phyloP scores from a whole-genome alignment of 2,329 filamentous ascomycete species.

The Nemania sp. region DNA sequence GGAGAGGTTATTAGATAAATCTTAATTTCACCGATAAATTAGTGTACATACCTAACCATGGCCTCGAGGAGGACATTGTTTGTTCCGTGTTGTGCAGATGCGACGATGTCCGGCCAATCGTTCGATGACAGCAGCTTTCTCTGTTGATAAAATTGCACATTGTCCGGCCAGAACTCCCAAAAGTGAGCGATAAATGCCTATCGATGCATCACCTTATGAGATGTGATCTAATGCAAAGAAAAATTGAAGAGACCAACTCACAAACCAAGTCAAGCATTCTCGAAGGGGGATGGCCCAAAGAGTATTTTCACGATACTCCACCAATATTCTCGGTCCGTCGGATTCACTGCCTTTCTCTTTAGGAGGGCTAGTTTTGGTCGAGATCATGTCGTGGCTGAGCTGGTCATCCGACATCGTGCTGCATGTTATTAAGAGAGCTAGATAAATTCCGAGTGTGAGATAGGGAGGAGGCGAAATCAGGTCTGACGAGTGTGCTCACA shows the following conservation, averaged over 20 bases:
- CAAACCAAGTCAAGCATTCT: constrained; percentile 34
- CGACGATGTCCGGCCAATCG: constrained; percentile 30
- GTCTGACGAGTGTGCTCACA: constrained; percentile 22
- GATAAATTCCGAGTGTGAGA: no score
- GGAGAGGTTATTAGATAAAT: constrained; percentile 2
- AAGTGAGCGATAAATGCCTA: constrained; percentile 33
- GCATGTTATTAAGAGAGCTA: constrained; percentile 11
- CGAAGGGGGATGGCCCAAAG: constrained; percentile 32
- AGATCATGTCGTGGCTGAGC: not conserved
- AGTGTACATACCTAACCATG: constrained; percentile 3
- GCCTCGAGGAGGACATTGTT: constrained; percentile 22
- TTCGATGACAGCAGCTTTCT: constrained; percentile 16
- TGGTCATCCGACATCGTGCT: constrained; percentile 1
- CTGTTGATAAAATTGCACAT: constrained; percentile 26
- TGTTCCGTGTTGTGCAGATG: constrained; percentile 23
- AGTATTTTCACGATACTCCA: constrained; percentile 23
- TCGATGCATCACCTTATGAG: not conserved
- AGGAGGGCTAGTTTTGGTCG: constrained; percentile 3
- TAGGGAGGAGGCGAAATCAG: not conserved
- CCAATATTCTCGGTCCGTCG: constrained; percentile 25
- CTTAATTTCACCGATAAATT: constrained; percentile 2
- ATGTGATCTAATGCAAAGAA: not conserved
- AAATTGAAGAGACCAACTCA: constrained; percentile 18
- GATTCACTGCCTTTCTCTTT: constrained; percentile 2
- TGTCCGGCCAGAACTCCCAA: constrained; percentile 32